phyloP scores from a whole-genome alignment of 805 yeast genomes.

The Dipodascus albidus region DNA sequence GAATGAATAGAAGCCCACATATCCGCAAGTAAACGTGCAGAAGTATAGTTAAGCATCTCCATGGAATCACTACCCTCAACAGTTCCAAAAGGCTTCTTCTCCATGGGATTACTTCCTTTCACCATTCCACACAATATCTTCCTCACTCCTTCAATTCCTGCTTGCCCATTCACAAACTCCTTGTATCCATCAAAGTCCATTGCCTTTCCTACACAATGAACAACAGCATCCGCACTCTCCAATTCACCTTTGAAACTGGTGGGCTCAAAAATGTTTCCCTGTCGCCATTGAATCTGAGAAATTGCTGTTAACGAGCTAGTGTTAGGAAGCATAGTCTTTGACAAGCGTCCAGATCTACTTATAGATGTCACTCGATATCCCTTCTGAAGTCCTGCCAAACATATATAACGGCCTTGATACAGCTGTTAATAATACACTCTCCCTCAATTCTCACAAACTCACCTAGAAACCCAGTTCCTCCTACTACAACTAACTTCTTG shows the following conservation, averaged over 20 bases:
- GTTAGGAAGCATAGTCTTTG: constrained; percentile 5
- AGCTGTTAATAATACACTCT: neutral
- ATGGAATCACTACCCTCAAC: constrained; percentile 30
- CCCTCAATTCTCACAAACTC: neutral
- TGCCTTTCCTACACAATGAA: constrained; percentile 72
- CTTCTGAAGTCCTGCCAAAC: constrained; percentile 49
- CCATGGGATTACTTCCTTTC: constrained; percentile 48
- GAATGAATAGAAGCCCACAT: constrained; percentile 30
- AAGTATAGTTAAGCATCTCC: constrained; percentile 54
- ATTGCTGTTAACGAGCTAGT: constrained; percentile 40
- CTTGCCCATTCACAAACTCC: constrained; percentile 22
- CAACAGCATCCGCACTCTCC: constrained; percentile 48
- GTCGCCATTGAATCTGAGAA: constrained; percentile 48
- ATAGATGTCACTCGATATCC: constrained; percentile 62
- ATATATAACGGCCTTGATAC: constrained; percentile 44
- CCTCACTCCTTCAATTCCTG: neutral
- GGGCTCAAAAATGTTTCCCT: constrained; percentile 60
- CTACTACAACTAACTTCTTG: constrained; percentile 53
- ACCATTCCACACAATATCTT: constrained; percentile 16
- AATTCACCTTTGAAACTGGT: constrained; percentile 40
- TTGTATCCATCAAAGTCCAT: constrained; percentile 63
- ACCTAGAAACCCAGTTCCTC: constrained; percentile 78
- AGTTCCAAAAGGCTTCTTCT: constrained; percentile 5
- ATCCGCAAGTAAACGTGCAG: constrained; percentile 55
- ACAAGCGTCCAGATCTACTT: constrained; percentile 25